phyloP scores from a whole-genome alignment of 2,329 filamentous ascomycete genomes.

The Monosporascus cannonballus region DNA sequence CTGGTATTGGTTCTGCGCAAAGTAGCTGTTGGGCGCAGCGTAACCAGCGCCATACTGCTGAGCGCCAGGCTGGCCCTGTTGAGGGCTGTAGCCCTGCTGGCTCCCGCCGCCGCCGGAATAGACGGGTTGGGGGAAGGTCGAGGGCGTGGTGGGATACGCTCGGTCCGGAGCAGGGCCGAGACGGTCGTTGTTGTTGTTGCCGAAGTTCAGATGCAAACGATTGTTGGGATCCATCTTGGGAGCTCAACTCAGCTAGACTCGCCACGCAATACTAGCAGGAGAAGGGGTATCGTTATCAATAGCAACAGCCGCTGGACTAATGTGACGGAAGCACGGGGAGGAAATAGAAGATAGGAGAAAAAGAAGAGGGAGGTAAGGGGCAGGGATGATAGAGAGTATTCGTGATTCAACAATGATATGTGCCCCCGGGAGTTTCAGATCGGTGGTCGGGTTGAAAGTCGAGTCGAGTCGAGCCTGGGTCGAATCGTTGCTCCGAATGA shows the following conservation, averaged over 20 bases:
- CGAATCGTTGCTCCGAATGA: no score
- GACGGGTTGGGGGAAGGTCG: conserved; percentile 92
- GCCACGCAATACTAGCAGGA: no score
- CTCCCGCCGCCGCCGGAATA: conserved; percentile 36
- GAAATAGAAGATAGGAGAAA: no score
- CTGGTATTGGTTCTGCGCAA: conserved; percentile 54
- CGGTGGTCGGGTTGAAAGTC: no score
- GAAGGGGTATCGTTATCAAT: no score
- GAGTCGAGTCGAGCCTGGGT: no score
- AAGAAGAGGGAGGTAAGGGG: no score
- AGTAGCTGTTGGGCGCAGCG: conserved; percentile 49
- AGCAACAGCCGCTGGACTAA: no score
- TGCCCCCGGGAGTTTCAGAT: no score
- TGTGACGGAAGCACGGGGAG: no score
- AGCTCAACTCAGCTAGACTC: neutral
- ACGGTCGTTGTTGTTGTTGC: conserved; percentile 60
- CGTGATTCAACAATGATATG: no score
- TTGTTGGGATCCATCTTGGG: conserved; percentile 49
- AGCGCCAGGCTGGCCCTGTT: conserved; percentile 26
- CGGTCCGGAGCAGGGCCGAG: conserved; percentile 55
- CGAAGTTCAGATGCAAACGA: conserved; percentile 61
- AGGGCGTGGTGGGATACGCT: conserved; percentile 81
- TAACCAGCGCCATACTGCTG: conserved; percentile 43
- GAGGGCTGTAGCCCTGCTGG: conserved; percentile 44
- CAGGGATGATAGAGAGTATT: no score